Conservation (phyloP, 495 filamentous ascomycete species). For the Tuber indicum region DNA sequence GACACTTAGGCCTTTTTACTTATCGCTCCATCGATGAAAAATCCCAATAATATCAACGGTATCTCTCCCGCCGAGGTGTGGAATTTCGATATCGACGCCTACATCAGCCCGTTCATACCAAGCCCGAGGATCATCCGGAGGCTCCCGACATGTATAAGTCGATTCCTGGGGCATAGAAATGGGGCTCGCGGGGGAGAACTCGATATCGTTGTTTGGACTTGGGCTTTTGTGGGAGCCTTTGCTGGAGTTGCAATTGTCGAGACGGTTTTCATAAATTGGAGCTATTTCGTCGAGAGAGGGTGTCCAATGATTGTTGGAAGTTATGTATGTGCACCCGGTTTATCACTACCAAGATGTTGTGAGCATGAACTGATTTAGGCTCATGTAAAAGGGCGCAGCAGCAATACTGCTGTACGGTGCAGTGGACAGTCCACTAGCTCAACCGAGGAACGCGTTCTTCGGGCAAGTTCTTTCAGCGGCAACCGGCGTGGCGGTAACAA, state of each 20-base stretch:
- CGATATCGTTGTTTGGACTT: conserved; percentile 49
- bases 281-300: conserved; percentile 42
- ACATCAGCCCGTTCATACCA: conserved; percentile 58
- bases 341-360: background rate
- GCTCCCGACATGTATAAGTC: conserved; percentile 48
- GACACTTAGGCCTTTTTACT: background rate
- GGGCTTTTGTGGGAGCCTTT: conserved; percentile 54
- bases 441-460: conserved; percentile 69
- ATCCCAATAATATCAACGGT: background rate
- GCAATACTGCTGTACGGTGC: conserved; percentile 68
- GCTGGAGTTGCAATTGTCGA: conserved; percentile 48
- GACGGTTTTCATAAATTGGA: conserved; percentile 44
- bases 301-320: conserved; percentile 51
- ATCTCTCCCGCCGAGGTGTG: background rate
- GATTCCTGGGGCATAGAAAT: conserved; percentile 51
- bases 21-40: background rate
- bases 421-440: conserved; percentile 75
- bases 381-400: conserved; percentile 57
- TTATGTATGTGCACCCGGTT: conserved; percentile 45
- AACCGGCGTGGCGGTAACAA: conserved; percentile 61
- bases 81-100: conserved; percentile 61
- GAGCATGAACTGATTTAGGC: background rate
- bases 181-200: conserved; percentile 41
- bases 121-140: conserved; percentile 45
- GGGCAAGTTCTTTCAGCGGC: conserved; percentile 64